Evolutionary conservation across 2,329 filamentous ascomycete species (phyloP).

Genomic region (Calonectria multiphialidica): DNA sequence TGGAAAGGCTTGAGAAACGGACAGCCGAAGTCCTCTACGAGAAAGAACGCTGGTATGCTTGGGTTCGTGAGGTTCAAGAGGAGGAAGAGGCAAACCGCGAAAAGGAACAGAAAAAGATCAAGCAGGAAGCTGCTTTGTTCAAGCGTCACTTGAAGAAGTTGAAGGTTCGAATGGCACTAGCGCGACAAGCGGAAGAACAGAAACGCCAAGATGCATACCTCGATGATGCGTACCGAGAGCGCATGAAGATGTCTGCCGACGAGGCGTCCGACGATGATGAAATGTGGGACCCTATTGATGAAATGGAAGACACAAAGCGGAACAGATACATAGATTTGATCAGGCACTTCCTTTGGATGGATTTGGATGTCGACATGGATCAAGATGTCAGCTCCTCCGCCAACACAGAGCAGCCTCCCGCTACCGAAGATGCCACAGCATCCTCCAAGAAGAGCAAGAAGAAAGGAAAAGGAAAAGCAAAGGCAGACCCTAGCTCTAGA

Average conservation of each 20-base stretch:
- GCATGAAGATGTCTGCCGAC: conserved; percentile 33
- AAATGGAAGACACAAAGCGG: conserved; percentile 37
- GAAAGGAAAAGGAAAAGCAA: conserved; percentile 34
- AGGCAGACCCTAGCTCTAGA: background rate
- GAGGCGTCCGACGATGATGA: conserved; percentile 36
- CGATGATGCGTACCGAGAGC: conserved; percentile 41
- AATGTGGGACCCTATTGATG: conserved; percentile 45
- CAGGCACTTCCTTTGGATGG: conserved; percentile 46
- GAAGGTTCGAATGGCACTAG: conserved; percentile 30
- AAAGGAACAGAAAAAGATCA: conserved; percentile 45
- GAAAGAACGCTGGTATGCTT: conserved; percentile 41
- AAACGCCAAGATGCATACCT: conserved; percentile 44
- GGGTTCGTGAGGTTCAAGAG: conserved; percentile 40
- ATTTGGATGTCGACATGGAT: conserved; percentile 1
- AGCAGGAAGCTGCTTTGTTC: conserved; percentile 44
- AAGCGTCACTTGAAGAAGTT: conserved; percentile 41
- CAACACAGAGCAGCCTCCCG: background rate
- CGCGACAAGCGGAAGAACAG: conserved; percentile 41
- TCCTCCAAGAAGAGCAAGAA: conserved; percentile 33
- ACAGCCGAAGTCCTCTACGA: conserved; percentile 35
- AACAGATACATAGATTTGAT: conserved; percentile 44
- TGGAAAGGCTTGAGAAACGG: conserved; percentile 32
- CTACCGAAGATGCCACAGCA: background rate
- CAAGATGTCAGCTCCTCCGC: background rate
- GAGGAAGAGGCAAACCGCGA: conserved; percentile 39